Percentiles rank a stretch among this genome's conserved stretches.
phyloP scores from a whole-genome alignment of 345 rosid species.

The Melastoma malabathricum region DNA sequence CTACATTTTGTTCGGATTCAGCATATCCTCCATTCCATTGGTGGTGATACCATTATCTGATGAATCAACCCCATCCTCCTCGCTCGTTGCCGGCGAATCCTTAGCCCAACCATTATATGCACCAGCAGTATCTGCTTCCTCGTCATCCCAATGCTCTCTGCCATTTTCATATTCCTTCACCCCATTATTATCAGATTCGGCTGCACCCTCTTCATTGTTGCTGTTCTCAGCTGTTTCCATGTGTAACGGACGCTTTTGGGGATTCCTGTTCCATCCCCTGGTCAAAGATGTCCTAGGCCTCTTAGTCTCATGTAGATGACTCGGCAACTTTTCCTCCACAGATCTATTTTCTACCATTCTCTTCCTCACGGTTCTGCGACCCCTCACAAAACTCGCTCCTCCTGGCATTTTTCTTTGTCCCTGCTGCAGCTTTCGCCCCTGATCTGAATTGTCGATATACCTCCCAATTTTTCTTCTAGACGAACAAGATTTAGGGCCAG shows the following conservation, averaged over 20 bases:
- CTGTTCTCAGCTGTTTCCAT: slow-evolving; percentile 43
- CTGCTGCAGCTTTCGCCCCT: slow-evolving; percentile 28
- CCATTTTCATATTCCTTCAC: slow-evolving; percentile 37
- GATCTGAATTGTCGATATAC: slow-evolving; percentile 24
- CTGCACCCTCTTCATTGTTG: slow-evolving; percentile 40
- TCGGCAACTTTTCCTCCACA: slow-evolving; percentile 12
- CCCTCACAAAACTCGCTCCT: slow-evolving; percentile 43
- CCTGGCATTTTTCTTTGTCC: slow-evolving; percentile 16
- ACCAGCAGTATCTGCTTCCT: slow-evolving; percentile 12
- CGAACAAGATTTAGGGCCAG: slow-evolving; percentile 21
- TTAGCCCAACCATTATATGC: slow-evolving; percentile 37
- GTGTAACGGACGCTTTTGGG: slow-evolving; percentile 17
- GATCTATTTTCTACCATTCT: slow-evolving; percentile 48
- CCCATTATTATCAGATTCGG: slow-evolving; percentile 51
- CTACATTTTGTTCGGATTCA: slow-evolving; percentile 27
- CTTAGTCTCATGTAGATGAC: slow-evolving; percentile 9
- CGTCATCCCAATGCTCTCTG: slow-evolving; percentile 46
- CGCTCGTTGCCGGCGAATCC: slow-evolving; percentile 33
- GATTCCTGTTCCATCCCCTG: too few species aligned
- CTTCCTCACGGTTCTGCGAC: slow-evolving; percentile 76
- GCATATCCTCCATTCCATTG: slow-evolving; percentile 21
- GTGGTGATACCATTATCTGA: slow-evolving; percentile 14
- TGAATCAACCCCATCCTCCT: slow-evolving; percentile 42
- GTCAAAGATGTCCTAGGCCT: slow-evolving; percentile 9
- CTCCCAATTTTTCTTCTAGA: slow-evolving; percentile 23